Percentiles rank a stretch among this genome's conserved stretches.
Evolutionary conservation across 2,329 filamentous ascomycete species (phyloP).

Genomic region (Fusarium poae): DNA sequence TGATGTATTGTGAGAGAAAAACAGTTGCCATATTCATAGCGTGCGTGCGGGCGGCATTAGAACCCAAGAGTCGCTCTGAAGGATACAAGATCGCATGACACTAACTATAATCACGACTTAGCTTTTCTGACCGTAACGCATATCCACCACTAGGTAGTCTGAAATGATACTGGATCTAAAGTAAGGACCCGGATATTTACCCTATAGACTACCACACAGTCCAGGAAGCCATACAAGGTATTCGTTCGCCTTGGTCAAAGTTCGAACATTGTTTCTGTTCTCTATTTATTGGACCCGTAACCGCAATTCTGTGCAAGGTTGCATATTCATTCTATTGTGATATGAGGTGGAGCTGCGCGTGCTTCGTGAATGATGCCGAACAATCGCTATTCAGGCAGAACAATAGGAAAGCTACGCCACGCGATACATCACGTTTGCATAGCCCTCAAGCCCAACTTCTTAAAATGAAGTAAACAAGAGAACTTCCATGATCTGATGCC

Average conservation of each 20-base stretch:
- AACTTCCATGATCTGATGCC: background rate
- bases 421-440: background rate
- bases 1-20: too few relatives aligned
- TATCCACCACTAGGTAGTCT: too few relatives aligned
- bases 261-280: background rate
- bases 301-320: background rate
- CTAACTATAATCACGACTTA: too few relatives aligned
- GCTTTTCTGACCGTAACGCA: too few relatives aligned
- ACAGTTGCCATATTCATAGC: too few relatives aligned
- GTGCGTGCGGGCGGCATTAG: too few relatives aligned
- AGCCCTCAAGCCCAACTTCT: background rate
- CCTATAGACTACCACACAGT: background rate
- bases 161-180: too few relatives aligned
- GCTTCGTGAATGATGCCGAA: background rate
- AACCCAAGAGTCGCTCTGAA: background rate
- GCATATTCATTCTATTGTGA: background rate
- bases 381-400: background rate
- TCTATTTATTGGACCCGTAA: too few relatives aligned
- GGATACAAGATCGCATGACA: background rate
- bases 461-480: background rate
- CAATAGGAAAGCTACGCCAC: background rate
- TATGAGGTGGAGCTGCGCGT: too few relatives aligned
- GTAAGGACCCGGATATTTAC: background rate
- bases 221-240: background rate
- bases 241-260: background rate